Evolutionary conservation across 2,329 filamentous ascomycete genomes (phyloP).

Genomic region (Tolypocladium ophioglossoides): DNA sequence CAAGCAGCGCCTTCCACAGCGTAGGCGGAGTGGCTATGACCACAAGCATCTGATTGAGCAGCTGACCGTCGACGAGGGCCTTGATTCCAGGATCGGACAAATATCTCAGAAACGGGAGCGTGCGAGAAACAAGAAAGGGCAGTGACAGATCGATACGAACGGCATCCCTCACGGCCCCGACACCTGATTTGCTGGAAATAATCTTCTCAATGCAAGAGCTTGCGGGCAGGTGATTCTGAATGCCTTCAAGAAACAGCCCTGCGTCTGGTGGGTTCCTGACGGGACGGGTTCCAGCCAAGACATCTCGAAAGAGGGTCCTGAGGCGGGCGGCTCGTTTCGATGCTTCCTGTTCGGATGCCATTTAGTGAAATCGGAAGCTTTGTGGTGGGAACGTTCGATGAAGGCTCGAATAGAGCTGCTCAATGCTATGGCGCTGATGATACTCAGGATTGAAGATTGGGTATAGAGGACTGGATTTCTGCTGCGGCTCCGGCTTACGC

Average conservation of each 20-base stretch:
- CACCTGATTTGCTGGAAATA: slow-evolving; percentile 1
- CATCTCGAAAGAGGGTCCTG: no score
- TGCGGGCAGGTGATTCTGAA: slow-evolving; percentile 2
- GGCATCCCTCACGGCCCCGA: slow-evolving; percentile 2
- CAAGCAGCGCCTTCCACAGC: slow-evolving; percentile 13
- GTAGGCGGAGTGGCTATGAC: slow-evolving; percentile 6
- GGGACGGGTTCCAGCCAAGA: no score
- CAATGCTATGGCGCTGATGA: no score
- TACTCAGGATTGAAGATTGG: no score
- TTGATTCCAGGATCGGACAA: slow-evolving; percentile 2
- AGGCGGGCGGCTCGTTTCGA: no score
- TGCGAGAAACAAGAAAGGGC: neutral
- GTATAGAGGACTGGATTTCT: no score
- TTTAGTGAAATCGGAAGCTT: no score
- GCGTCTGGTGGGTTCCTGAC: slow-evolving; percentile 1
- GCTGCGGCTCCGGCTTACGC: no score
- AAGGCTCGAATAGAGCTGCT: no score
- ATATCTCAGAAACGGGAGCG: slow-evolving; percentile 1
- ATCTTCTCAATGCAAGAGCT: slow-evolving; percentile 5
- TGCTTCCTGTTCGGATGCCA: no score
- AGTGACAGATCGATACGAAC: slow-evolving; percentile 5
- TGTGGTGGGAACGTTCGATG: no score
- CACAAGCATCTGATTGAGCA: slow-evolving; percentile 3
- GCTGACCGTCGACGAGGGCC: slow-evolving; percentile 4
- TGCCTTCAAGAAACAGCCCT: slow-evolving; percentile 7